These are phyloP conservation scores for Bonia amplexicaulis DNA, from an alignment of 176 grass and related monocot genomes.

Conservation along the genomic window DNA sequence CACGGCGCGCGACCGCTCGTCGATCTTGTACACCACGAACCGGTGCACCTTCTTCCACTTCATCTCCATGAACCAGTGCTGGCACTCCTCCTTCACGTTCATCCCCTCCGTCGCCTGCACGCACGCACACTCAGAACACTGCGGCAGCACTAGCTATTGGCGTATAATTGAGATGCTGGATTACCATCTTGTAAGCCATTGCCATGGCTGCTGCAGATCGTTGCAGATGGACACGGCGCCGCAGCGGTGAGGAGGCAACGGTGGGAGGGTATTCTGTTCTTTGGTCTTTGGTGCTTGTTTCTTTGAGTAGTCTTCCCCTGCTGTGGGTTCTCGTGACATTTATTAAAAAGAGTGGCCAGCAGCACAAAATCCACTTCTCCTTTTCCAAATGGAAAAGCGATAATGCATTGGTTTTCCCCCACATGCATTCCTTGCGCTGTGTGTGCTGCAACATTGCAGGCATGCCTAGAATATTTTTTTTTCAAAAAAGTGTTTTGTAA, in stretches of 20 bases:
- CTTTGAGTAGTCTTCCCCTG: neutral
- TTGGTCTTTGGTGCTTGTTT: constrained; percentile 17
- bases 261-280: neutral
- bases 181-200: constrained; percentile 98
- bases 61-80: constrained; percentile 91
- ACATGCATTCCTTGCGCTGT: neutral
- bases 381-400: neutral
- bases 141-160: neutral
- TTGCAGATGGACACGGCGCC: constrained; percentile 2
- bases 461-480: neutral
- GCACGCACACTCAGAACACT: neutral
- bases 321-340: constrained; percentile 16
- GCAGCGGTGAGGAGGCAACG: neutral
- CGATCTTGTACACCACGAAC: constrained; percentile 98
- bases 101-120: constrained; percentile 88
- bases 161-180: neutral
- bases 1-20: constrained; percentile 79
- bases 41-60: constrained; percentile 90
- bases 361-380: constrained; percentile 20
- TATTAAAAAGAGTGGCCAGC: constrained; percentile 2
- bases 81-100: constrained; percentile 83
- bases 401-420: constrained; percentile 7
- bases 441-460: neutral
- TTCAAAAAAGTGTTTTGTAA: neutral
- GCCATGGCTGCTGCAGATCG: constrained; percentile 60